A percentile compares a stretch with the other conserved stretches of the same genome.
These are phyloP conservation scores for Monosporascus sp. DNA, from an alignment of 2,329 filamentous ascomycete genomes.

Conservation along the genomic window DNA sequence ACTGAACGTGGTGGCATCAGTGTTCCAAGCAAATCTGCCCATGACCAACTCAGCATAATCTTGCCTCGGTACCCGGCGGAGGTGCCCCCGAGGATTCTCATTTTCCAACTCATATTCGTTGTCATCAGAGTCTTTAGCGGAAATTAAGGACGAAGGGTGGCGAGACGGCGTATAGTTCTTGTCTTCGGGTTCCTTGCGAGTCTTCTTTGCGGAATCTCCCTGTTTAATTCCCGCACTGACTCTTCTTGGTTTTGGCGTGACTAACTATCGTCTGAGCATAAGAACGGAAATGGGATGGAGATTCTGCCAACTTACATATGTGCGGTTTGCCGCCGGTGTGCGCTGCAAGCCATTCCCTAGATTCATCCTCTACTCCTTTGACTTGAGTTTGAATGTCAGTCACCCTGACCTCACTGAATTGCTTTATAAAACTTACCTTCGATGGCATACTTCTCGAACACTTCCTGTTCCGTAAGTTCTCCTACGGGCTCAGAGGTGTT, in stretches of 20 bases:
- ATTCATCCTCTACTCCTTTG: conserved; percentile 19
- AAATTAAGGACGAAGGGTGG: conserved; percentile 5
- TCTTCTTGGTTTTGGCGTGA: conserved; percentile 11
- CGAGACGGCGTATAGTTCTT: conserved; percentile 12
- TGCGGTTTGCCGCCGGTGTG: conserved; percentile 20
- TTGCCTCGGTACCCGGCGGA: conserved; percentile 16
- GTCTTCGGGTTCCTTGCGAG: conserved; percentile 10
- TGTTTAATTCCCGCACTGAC: background rate
- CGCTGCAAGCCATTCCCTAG: conserved; percentile 23
- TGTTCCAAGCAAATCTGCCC: conserved; percentile 18
- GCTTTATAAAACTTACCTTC: conserved; percentile 14
- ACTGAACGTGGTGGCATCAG: conserved; percentile 12
- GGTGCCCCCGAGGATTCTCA: conserved; percentile 16
- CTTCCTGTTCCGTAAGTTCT: conserved; percentile 23
- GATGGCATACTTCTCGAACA: conserved; percentile 23
- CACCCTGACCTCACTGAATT: background rate
- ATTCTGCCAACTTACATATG: conserved; percentile 18
- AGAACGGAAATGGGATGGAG: background rate
- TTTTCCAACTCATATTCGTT: conserved; percentile 4
- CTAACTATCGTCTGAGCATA: conserved; percentile 7
- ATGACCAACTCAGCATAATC: conserved; percentile 24
- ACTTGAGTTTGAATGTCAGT: conserved; percentile 13
- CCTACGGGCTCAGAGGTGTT: conserved; percentile 6
- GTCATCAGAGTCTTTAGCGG: conserved; percentile 6
- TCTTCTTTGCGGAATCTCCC: conserved; percentile 3